A percentile compares a stretch with the other conserved stretches of the same genome.
Conservation (phyloP, 1,139 yeast genomes). For the Tardiomyces blankii region DNA sequence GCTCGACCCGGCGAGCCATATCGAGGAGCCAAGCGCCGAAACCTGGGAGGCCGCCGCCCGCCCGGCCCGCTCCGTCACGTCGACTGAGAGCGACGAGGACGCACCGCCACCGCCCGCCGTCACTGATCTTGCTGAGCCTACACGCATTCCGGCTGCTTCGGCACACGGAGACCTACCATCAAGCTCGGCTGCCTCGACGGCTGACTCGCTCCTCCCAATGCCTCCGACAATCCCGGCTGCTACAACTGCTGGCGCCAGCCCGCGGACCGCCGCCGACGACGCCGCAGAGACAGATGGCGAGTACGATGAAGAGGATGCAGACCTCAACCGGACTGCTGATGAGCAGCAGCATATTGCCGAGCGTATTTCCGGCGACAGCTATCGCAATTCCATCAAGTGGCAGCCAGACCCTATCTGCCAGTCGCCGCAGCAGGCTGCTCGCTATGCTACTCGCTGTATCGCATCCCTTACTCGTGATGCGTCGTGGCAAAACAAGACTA, state of each 20-base stretch:
- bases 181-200: no score
- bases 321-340: background rate
- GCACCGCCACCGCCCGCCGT: no score
- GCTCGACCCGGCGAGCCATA: background rate
- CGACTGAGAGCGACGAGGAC: no score
- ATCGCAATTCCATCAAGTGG: constrained; percentile 14
- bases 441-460: constrained; percentile 23
- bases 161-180: no score
- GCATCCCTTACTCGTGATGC: constrained; percentile 20
- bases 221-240: background rate
- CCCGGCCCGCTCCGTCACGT: no score
- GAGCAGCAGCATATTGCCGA: background rate
- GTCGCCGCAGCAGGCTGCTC: constrained; percentile 13
- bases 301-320: background rate
- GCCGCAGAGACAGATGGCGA: background rate
- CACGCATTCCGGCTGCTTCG: no score
- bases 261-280: background rate
- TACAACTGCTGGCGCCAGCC: background rate
- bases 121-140: no score
- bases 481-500: constrained; percentile 23
- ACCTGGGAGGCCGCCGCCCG: background rate
- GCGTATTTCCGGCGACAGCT: background rate
- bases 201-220: no score
- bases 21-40: background rate
- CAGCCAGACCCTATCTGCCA: constrained; percentile 16